A percentile compares a stretch with the other conserved stretches of the same genome.
phyloP scores from a whole-genome alignment of 805 yeast species.

The Ogataea glucozyma region DNA sequence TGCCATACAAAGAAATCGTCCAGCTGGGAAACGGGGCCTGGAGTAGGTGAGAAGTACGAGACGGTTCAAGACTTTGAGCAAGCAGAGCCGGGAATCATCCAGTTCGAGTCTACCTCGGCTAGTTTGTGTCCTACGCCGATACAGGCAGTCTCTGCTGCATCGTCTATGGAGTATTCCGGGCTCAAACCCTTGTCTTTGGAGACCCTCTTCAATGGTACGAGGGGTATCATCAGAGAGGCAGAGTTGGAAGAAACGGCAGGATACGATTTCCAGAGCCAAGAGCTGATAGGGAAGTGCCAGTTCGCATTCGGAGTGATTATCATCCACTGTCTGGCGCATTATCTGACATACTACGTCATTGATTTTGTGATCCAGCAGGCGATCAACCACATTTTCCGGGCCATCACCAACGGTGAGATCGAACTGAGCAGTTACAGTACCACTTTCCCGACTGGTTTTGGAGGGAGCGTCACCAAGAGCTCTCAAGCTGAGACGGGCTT shows the following conservation, averaged over 20 bases:
- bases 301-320: constrained; percentile 20
- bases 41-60: constrained; percentile 4
- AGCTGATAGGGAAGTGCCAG: constrained; percentile 20
- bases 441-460: constrained; percentile 8
- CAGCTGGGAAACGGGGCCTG: constrained; percentile 6
- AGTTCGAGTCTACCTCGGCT: constrained; percentile 5
- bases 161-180: constrained; percentile 1
- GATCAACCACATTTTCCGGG: constrained; percentile 18
- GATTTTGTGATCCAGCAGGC: constrained; percentile 23
- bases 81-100: constrained; percentile 4
- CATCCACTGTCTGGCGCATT: constrained; percentile 23
- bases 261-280: constrained; percentile 15
- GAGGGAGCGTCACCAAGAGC: constrained; percentile 3
- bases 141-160: constrained; percentile 2
- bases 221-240: constrained; percentile 6
- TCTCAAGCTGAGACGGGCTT: background rate
- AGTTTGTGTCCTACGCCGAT: background rate
- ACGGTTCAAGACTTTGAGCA: constrained; percentile 11
- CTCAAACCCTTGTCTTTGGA: constrained; percentile 3
- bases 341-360: constrained; percentile 22
- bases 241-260: constrained; percentile 10
- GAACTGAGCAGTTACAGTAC: constrained; percentile 20
- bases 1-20: constrained; percentile 7
- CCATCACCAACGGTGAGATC: constrained; percentile 17
- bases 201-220: constrained; percentile 6